Percentiles rank a stretch among this genome's conserved stretches.
Evolutionary conservation across 2,329 filamentous ascomycete genomes (phyloP).

Genomic region (Penicillium sumatraense): DNA sequence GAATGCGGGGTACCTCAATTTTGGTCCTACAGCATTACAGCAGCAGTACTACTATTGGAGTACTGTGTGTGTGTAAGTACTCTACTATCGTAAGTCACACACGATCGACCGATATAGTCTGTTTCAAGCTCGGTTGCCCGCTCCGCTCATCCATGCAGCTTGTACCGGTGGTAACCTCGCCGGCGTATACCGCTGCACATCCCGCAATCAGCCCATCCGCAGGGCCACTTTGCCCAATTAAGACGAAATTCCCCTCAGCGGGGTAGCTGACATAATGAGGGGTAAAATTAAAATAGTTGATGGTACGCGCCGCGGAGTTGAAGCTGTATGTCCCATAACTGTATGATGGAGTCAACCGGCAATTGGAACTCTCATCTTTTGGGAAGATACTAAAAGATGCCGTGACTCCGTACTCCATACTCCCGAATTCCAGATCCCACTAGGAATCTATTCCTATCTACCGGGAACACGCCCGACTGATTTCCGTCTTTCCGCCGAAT

Average conservation of each 20-base stretch:
- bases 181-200: neutral
- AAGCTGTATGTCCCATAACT: too few relatives aligned
- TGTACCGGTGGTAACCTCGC: neutral
- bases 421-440: neutral
- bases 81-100: neutral
- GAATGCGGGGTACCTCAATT: constrained; percentile 17
- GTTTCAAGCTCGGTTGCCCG: neutral
- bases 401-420: neutral
- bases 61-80: neutral
- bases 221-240: neutral
- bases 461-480: constrained; percentile 8
- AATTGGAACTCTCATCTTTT: constrained; percentile 2
- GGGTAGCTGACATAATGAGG: constrained; percentile 26
- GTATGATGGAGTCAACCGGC: neutral
- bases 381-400: constrained; percentile 7
- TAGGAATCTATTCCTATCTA: too few relatives aligned
- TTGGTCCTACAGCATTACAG: neutral
- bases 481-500: constrained; percentile 20
- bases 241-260: constrained; percentile 2
- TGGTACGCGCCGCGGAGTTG: neutral
- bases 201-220: constrained; percentile 4
- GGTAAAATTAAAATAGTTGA: too few relatives aligned
- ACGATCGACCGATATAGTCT: neutral
- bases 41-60: too few relatives aligned
- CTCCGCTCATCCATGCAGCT: neutral